Conservation (phyloP, 805 yeast genomes). For the Wickerhamiella azyma region DNA sequence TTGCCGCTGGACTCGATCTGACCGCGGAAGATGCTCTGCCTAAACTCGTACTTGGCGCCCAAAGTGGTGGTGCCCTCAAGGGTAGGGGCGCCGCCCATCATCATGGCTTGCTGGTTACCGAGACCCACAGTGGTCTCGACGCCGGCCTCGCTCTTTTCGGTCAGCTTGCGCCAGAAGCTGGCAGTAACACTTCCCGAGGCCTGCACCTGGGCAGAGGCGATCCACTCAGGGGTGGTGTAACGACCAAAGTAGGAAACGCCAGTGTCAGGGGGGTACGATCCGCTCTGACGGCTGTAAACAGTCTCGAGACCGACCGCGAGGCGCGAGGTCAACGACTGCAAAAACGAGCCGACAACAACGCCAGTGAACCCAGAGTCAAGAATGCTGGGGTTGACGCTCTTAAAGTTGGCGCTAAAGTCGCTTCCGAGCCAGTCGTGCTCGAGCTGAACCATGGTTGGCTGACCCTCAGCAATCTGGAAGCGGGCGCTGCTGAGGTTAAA, state of each 20-base stretch:
- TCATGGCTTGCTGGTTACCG: slow-evolving; percentile 41
- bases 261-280: slow-evolving; percentile 77
- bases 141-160: slow-evolving; percentile 68
- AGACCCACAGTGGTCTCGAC: slow-evolving; percentile 23
- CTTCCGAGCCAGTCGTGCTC: slow-evolving; percentile 91
- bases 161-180: slow-evolving; percentile 86
- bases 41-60: slow-evolving; percentile 96
- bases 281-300: slow-evolving; percentile 53
- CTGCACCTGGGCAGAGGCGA: slow-evolving; percentile 83
- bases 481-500: slow-evolving; percentile 68
- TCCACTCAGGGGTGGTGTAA: slow-evolving; percentile 80
- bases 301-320: slow-evolving; percentile 87
- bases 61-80: slow-evolving; percentile 85
- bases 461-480: slow-evolving; percentile 74
- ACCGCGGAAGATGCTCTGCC: slow-evolving; percentile 91
- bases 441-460: slow-evolving; percentile 86
- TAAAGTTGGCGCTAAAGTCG: slow-evolving; percentile 80
- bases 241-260: slow-evolving; percentile 83
- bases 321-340: slow-evolving; percentile 76
- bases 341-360: slow-evolving; percentile 78
- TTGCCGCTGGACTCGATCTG: slow-evolving; percentile 85
- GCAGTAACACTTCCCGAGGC: slow-evolving; percentile 84
- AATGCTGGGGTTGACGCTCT: slow-evolving; percentile 78
- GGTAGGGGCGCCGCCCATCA: slow-evolving; percentile 69
- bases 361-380: slow-evolving; percentile 70